Evolutionary conservation across 495 filamentous ascomycete species (phyloP), one percentile per base, ranked within the genome.

Genomic region (Daldinia bambusicola): DNA sequence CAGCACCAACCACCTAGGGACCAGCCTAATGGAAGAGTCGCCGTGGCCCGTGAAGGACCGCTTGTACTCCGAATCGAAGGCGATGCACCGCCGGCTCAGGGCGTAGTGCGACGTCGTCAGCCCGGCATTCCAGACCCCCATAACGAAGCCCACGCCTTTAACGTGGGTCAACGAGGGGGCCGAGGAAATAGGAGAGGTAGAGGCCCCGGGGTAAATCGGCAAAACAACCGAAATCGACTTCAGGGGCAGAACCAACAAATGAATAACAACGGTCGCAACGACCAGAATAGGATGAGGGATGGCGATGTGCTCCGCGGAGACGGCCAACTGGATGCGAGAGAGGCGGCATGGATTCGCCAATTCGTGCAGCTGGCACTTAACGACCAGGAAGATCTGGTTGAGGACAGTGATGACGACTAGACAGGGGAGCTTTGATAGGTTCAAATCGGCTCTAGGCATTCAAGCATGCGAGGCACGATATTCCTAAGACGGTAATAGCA

Each of bases 361-460:
- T 88, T 88, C 75, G 85, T 88, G 10, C 80, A 78, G 73, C 79
- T 84, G 57, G 85, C 85, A 18, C 75, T 86, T 61, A 80, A 84
- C 38, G 85, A 88, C 63, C 75, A 85, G 70, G 85, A 88, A 75
- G 80, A 86, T 72, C 67, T 78, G 41, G 40, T 84, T 22, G 80
- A 79, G 51, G 81, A 81, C 53, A 74, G 74, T 60, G 79, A 80
- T 34, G 78, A 80, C 53, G 80, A 81, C 4, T 76, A 69, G 62
- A 53, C 60, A 58, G 51, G 52, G 61, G 8, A 20, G 13, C 55
- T 36, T 53, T 67, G 70, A 73, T 73, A 73, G 70, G 70, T 60
- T 43, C 64, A 59, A 68, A 55, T 64, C 60, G 26, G 41, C 55
- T 61, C 70, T 66, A 58, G 61, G 66, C 65, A 57, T 57, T 57